Evolutionary conservation across 2,329 filamentous ascomycete species (phyloP).

Genomic region (Penicillium sp.): DNA sequence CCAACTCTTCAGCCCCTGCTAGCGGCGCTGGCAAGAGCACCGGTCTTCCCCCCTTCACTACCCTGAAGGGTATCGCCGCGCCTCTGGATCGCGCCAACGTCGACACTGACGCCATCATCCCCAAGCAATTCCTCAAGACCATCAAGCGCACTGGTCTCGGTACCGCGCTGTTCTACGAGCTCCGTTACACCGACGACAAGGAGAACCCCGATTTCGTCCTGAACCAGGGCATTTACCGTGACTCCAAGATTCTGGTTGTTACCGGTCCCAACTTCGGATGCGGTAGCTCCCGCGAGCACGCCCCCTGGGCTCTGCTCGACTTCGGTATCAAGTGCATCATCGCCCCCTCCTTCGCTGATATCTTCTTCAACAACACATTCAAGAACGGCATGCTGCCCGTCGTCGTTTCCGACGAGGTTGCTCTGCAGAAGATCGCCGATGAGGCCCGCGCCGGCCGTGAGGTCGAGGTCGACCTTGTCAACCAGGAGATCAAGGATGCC

Average conservation of each 20-base stretch:
- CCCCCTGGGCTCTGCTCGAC: constrained; percentile 93
- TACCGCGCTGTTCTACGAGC: constrained; percentile 78
- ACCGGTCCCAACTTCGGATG: constrained; percentile 95
- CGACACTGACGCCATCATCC: constrained; percentile 99
- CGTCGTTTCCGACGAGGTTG: constrained; percentile 64
- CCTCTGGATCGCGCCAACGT: constrained; percentile 86
- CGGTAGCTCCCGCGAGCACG: constrained; percentile 88
- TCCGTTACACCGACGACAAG: constrained; percentile 73
- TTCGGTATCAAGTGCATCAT: constrained; percentile 95
- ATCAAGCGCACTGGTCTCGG: constrained; percentile 97
- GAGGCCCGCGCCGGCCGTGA: constrained; percentile 79
- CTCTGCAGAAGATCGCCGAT: constrained; percentile 68
- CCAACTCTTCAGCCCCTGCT: constrained; percentile 54
- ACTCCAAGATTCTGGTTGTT: constrained; percentile 84
- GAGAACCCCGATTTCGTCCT: constrained; percentile 83
- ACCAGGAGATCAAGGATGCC: constrained; percentile 76
- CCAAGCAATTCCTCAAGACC: constrained; percentile 98
- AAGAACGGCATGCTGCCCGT: constrained; percentile 99
- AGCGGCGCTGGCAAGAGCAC: constrained; percentile 44
- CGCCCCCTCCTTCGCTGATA: constrained; percentile 82
- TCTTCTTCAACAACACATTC: constrained; percentile 99
- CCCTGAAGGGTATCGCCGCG: constrained; percentile 82
- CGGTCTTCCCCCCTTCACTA: constrained; percentile 80
- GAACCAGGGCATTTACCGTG: constrained; percentile 83
- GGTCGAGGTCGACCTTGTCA: constrained; percentile 83